Conservation (phyloP, 2,329 filamentous ascomycete species). For the Paecilomyces formosus region DNA sequence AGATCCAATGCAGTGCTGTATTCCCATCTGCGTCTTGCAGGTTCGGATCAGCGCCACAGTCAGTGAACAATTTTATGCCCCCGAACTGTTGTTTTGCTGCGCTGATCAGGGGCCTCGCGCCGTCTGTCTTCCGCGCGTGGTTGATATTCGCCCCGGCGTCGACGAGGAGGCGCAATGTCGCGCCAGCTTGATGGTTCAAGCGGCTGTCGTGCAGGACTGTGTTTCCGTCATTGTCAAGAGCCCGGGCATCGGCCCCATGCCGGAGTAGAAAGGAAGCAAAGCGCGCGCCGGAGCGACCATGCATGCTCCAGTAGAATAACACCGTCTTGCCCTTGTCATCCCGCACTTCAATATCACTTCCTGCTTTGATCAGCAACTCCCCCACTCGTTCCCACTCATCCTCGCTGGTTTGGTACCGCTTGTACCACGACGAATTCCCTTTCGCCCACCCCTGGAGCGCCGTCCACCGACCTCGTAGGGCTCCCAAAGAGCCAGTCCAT, state of each 20-base stretch:
- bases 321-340: not conserved
- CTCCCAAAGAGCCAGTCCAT: not conserved
- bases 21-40: too few species aligned
- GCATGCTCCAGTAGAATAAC: not conserved
- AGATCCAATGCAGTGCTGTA: too few species aligned
- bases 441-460: not conserved
- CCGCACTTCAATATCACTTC: not conserved
- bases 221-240: constrained; percentile 1
- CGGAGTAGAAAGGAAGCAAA: not conserved
- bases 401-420: not conserved
- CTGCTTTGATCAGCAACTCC: not conserved
- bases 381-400: not conserved
- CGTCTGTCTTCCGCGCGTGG: not conserved
- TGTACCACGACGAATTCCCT: not conserved
- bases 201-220: not conserved
- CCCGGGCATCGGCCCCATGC: not conserved
- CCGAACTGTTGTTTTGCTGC: not conserved
- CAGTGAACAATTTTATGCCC: not conserved
- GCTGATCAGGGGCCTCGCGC: not conserved
- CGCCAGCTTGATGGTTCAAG: not conserved
- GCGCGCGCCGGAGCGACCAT: too few species aligned
- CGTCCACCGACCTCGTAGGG: too few species aligned
- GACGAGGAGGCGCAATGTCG: not conserved
- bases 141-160: not conserved
- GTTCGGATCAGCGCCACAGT: not conserved